Conservation (phyloP, 306 rosid genomes). For the Dryas octopetala region DNA sequence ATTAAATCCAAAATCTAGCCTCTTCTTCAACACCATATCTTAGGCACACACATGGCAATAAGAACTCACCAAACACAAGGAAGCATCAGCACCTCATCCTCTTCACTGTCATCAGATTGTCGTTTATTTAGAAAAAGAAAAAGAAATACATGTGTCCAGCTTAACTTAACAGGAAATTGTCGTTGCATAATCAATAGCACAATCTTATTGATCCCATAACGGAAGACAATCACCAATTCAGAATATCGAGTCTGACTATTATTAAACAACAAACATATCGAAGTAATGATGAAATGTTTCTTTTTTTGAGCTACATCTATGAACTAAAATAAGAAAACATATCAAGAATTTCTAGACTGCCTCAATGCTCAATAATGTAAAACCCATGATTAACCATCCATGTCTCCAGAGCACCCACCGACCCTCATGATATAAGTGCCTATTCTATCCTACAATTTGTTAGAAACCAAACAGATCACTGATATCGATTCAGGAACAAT, state of each 20-base stretch:
- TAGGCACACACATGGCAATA: constrained; percentile 46
- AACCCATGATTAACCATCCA: constrained; percentile 1
- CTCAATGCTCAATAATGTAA: neutral
- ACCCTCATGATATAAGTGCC: neutral
- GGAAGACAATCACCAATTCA: constrained; percentile 4
- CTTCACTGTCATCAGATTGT: constrained; percentile 38
- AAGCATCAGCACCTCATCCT: constrained; percentile 35
- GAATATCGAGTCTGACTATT: neutral
- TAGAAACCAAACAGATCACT: constrained; percentile 1
- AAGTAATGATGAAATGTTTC: neutral
- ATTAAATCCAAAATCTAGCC: constrained; percentile 52
- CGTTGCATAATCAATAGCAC: neutral
- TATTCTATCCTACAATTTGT: neutral
- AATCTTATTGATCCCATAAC: constrained; percentile 19
- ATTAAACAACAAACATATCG: constrained; percentile 1
- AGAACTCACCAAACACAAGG: constrained; percentile 46
- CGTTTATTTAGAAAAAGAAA: neutral
- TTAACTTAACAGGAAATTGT: constrained; percentile 5
- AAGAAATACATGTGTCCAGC: constrained; percentile 13
- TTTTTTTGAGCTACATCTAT: neutral
- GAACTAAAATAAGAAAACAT: neutral
- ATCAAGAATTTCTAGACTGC: neutral
- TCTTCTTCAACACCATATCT: constrained; percentile 86
- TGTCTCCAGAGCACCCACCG: neutral
- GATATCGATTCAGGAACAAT: neutral